Conservation (phyloP, 2,329 filamentous ascomycete species). For the Venturia oleaginea region DNA sequence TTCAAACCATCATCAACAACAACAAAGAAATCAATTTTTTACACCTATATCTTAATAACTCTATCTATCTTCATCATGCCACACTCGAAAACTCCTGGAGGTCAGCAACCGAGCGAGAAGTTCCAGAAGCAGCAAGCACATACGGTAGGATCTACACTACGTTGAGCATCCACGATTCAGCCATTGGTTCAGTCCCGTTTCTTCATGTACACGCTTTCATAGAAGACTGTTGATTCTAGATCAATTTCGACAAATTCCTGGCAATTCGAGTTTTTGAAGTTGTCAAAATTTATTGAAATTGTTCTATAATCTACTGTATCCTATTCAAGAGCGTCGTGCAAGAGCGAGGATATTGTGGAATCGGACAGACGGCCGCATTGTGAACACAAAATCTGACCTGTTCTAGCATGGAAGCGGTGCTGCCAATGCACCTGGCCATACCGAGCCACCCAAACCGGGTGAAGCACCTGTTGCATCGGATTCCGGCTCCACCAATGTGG, state of each 20-base stretch:
- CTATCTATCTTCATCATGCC: constrained; percentile 12
- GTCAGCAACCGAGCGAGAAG: constrained; percentile 24
- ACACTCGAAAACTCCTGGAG: constrained; percentile 23
- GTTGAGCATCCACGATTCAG: background rate
- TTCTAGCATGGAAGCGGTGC: constrained; percentile 24
- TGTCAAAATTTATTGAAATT: no score
- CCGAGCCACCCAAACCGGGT: constrained; percentile 19
- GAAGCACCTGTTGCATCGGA: constrained; percentile 27
- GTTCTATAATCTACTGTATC: no score
- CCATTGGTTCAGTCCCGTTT: no score
- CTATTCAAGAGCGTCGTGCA: no score
- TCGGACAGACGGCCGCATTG: no score
- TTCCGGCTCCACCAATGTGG: constrained; percentile 25
- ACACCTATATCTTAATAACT: background rate
- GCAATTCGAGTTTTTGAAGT: no score
- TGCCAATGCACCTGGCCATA: constrained; percentile 25
- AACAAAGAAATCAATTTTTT: background rate
- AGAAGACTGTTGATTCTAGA: no score
- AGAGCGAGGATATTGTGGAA: no score
- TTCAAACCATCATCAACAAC: background rate
- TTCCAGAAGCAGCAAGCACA: constrained; percentile 26
- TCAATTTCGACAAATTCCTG: no score
- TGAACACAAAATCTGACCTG: background rate
- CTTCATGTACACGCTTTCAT: no score
- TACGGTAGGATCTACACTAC: constrained; percentile 18